Evolutionary conservation across 2,329 filamentous ascomycete species (phyloP).

Genomic region (Monilinia vaccinii-corymbosi): DNA sequence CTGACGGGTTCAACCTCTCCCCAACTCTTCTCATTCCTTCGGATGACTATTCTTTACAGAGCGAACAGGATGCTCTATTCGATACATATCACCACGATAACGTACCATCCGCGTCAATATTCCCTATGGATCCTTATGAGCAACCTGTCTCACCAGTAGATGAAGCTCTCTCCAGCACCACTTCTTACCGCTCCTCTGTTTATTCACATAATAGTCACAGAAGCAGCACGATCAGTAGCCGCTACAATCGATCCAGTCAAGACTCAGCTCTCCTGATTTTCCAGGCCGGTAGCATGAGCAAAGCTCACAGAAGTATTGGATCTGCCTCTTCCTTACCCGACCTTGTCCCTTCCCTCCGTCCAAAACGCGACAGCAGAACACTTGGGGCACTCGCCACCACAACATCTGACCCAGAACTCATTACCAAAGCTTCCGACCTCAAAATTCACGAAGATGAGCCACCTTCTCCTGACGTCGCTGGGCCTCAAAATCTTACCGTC

Average conservation of each 20-base stretch:
- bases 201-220: slow-evolving; percentile 25
- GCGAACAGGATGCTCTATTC: slow-evolving; percentile 32
- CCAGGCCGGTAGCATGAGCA: slow-evolving; percentile 15
- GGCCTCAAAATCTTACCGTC: slow-evolving; percentile 8
- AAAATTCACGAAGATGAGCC: slow-evolving; percentile 11
- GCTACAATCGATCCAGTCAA: slow-evolving; percentile 23
- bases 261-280: slow-evolving; percentile 22
- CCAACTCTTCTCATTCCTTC: slow-evolving; percentile 53
- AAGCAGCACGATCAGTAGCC: slow-evolving; percentile 16
- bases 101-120: slow-evolving; percentile 18
- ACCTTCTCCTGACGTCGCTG: slow-evolving; percentile 12
- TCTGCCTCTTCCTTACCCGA: slow-evolving; percentile 29
- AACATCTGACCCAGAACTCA: slow-evolving; percentile 10
- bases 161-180: slow-evolving; percentile 24
- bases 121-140: slow-evolving; percentile 21
- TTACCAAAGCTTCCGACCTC: slow-evolving; percentile 4
- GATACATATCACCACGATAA: slow-evolving; percentile 21
- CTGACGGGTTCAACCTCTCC: slow-evolving; percentile 49
- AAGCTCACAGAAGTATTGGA: slow-evolving; percentile 22
- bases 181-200: slow-evolving; percentile 26
- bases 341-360: slow-evolving; percentile 23
- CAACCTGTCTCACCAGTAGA: slow-evolving; percentile 25
- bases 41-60: slow-evolving; percentile 45
- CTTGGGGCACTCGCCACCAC: not conserved
- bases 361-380: slow-evolving; percentile 12